Conservation (phyloP, 75 land plant species). For the Adiantum capillusveneris region DNA sequence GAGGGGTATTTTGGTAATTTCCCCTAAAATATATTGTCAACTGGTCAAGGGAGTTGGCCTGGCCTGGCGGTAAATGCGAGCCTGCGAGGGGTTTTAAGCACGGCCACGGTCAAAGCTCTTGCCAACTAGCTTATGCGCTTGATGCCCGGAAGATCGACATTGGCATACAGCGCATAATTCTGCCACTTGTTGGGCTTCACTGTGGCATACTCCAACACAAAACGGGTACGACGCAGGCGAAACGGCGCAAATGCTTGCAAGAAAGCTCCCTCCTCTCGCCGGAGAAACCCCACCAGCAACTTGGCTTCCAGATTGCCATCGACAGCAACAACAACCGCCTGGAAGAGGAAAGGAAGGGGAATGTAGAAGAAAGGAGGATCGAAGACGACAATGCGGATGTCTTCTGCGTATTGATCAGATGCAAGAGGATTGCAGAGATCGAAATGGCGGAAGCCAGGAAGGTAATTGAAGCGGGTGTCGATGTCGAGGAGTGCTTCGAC, state of each 20-base stretch:
- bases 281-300: slow-evolving; percentile 22
- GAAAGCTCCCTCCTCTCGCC: slow-evolving; percentile 19
- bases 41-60: too few relatives aligned
- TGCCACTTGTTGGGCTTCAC: slow-evolving; percentile 34
- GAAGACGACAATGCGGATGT: slow-evolving; percentile 20
- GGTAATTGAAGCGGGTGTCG: slow-evolving; percentile 22
- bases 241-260: slow-evolving; percentile 13
- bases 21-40: too few relatives aligned
- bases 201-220: slow-evolving; percentile 27
- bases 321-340: slow-evolving; percentile 16
- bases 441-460: slow-evolving; percentile 25
- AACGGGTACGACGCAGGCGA: slow-evolving; percentile 13
- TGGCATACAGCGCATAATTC: slow-evolving; percentile 25
- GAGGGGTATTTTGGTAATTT: too few relatives aligned
- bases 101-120: too few relatives aligned
- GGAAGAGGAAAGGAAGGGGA: slow-evolving; percentile 13
- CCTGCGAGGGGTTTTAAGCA: too few relatives aligned
- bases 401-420: not conserved
- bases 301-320: slow-evolving; percentile 13
- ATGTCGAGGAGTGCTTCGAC: slow-evolving; percentile 20
- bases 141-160: slow-evolving; percentile 31
- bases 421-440: slow-evolving; percentile 14
- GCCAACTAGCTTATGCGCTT: too few relatives aligned
- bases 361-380: slow-evolving; percentile 35
- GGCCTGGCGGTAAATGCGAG: too few relatives aligned